These are phyloP conservation scores for Chlamydomonas schloesseri DNA, from an alignment of 139 green algal species.

Conservation along the genomic window DNA sequence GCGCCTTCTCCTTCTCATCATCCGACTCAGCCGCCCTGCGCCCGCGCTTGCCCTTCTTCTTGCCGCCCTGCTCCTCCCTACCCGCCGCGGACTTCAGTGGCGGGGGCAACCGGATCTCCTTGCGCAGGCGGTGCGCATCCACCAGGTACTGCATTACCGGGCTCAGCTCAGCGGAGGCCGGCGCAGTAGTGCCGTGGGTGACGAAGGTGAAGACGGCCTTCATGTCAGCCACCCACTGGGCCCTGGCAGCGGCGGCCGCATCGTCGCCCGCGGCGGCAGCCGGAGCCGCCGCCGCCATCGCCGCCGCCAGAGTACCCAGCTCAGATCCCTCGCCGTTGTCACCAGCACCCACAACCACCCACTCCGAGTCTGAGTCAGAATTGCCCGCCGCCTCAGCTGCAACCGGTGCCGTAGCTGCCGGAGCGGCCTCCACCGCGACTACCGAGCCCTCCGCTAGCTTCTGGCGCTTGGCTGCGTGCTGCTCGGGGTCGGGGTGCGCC, in stretches of 20 bases:
- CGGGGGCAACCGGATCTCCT: constrained; percentile 19
- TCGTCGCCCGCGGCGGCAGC: background rate
- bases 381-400: background rate
- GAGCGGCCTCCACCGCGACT: background rate
- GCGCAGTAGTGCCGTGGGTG: constrained; percentile 15
- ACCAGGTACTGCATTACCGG: constrained; percentile 31
- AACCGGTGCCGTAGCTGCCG: background rate
- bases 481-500: constrained; percentile 28
- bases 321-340: background rate
- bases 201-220: constrained; percentile 38
- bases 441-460: background rate
- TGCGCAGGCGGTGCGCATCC: constrained; percentile 26
- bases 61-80: background rate
- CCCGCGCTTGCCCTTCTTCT: background rate
- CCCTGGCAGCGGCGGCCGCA: background rate
- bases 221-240: constrained; percentile 16
- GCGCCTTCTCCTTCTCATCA: background rate
- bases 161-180: background rate
- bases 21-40: background rate
- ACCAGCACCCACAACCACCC: constrained; percentile 1
- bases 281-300: background rate
- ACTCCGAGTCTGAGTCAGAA: background rate
- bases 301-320: background rate
- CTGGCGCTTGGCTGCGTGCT: background rate
- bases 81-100: background rate